A percentile compares a stretch with the other conserved stretches of the same genome.
These are phyloP conservation scores for Ophiostoma sp. DNA, from an alignment of 2,329 filamentous ascomycete species.

Conservation along the genomic window DNA sequence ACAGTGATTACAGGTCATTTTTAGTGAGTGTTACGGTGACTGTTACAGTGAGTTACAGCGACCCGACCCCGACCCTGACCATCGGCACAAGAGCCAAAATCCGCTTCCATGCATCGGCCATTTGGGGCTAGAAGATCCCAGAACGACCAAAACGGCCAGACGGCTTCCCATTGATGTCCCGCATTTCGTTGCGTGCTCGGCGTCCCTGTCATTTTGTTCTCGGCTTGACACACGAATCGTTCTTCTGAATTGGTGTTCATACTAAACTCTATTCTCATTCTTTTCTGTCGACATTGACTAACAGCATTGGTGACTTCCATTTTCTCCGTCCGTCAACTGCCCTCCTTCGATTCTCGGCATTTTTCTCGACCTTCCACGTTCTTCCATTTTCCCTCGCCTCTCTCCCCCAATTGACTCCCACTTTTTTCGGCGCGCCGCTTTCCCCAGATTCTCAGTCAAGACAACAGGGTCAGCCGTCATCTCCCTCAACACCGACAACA, in stretches of 20 bases:
- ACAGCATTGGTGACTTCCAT: neutral
- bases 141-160: neutral
- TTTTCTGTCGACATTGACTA: neutral
- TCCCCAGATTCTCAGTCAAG: neutral
- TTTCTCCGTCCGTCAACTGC: neutral
- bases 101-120: conserved; percentile 1
- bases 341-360: neutral
- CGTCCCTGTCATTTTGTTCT: neutral
- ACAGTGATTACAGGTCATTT: neutral
- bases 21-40: neutral
- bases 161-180: neutral
- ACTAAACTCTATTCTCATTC: too few species aligned
- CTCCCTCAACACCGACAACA: neutral
- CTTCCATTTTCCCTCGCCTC: neutral
- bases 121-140: conserved; percentile 10
- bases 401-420: neutral
- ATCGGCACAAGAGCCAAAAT: neutral
- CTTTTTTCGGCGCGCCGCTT: neutral
- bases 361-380: neutral
- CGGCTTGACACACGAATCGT: neutral
- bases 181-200: neutral
- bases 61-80: neutral
- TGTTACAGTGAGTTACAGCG: neutral
- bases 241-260: too few species aligned
- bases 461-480: too few species aligned